Percentiles rank a stretch among this genome's conserved stretches.
These are phyloP conservation scores for Apophysomyces variabilis DNA, from an alignment of 371 early-diverging fungal species.

Conservation along the genomic window DNA sequence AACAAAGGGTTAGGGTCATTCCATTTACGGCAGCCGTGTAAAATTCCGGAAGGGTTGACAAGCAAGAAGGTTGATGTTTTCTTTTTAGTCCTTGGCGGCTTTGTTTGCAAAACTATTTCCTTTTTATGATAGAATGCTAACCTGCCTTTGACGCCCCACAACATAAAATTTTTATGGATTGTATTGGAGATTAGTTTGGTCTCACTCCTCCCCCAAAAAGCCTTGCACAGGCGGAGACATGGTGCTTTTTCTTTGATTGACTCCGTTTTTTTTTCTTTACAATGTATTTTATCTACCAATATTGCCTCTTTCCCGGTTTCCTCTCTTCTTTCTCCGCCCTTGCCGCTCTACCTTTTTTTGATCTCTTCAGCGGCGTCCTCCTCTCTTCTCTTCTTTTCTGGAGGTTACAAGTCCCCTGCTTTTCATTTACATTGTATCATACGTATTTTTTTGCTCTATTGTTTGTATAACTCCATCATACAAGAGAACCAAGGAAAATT, in stretches of 20 bases:
- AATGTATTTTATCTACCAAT: background rate
- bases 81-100: background rate
- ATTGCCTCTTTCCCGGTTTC: slow-evolving; percentile 11
- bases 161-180: background rate
- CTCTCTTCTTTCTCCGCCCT: slow-evolving; percentile 17
- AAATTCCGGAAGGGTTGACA: slow-evolving; percentile 1
- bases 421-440: slow-evolving; percentile 12
- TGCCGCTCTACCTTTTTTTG: slow-evolving; percentile 16
- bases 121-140: background rate
- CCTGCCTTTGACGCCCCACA: background rate
- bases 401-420: slow-evolving; percentile 12
- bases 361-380: slow-evolving; percentile 9
- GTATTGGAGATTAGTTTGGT: background rate
- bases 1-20: background rate
- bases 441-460: slow-evolving; percentile 15
- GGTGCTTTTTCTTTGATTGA: background rate
- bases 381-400: slow-evolving; percentile 19
- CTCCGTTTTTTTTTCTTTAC: slow-evolving; percentile 8
- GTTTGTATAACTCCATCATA: slow-evolving; percentile 17
- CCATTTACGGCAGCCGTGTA: background rate
- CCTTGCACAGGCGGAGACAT: background rate
- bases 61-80: background rate
- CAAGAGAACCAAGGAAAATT: slow-evolving; percentile 20
- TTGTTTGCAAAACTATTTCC: background rate
- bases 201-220: slow-evolving; percentile 7